Percentiles rank a stretch among this genome's conserved stretches.
Conservation (phyloP, 371 early-diverging fungal genomes). For the Mucor mucedo region DNA sequence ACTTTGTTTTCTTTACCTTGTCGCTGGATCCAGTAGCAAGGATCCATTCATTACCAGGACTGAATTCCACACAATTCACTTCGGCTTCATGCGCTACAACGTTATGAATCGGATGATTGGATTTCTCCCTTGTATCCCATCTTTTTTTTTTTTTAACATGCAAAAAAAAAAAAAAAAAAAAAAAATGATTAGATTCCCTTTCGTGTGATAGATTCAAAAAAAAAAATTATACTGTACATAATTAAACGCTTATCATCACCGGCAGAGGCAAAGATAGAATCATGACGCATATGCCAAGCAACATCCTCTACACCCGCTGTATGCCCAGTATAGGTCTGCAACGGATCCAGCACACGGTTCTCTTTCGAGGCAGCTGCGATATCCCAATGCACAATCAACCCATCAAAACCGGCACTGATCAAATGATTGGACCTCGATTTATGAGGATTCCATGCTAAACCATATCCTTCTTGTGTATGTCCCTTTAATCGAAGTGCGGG, state of each 20-base stretch:
- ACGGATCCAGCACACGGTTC: conserved; percentile 70
- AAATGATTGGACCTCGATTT: conserved; percentile 67
- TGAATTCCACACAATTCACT: conserved; percentile 95
- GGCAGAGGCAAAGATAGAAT: conserved; percentile 91
- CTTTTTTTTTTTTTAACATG: conserved; percentile 51
- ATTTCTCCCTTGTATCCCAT: conserved; percentile 68
- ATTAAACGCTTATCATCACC: conserved; percentile 92
- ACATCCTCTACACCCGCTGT: conserved; percentile 95
- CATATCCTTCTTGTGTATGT: conserved; percentile 94
- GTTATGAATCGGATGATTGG: conserved; percentile 66
- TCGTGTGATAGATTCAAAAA: not conserved
- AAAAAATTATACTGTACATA: conserved; percentile 56
- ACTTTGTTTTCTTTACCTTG: conserved; percentile 56
- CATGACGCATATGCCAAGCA: conserved; percentile 86
- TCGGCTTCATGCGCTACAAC: conserved; percentile 90
- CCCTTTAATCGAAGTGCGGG: conserved; percentile 92
- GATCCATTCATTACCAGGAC: conserved; percentile 87
- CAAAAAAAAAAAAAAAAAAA: not conserved
- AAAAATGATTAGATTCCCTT: not conserved
- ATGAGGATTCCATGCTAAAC: conserved; percentile 78
- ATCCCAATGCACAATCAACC: conserved; percentile 79
- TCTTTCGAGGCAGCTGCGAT: conserved; percentile 60
- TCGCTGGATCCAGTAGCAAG: conserved; percentile 97
- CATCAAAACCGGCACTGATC: conserved; percentile 86
- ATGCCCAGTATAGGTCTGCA: conserved; percentile 80